Percentiles rank a stretch among this genome's conserved stretches.
These are phyloP conservation scores for Lasiosphaeria miniovina DNA, from an alignment of 495 filamentous ascomycete species.

Conservation along the genomic window DNA sequence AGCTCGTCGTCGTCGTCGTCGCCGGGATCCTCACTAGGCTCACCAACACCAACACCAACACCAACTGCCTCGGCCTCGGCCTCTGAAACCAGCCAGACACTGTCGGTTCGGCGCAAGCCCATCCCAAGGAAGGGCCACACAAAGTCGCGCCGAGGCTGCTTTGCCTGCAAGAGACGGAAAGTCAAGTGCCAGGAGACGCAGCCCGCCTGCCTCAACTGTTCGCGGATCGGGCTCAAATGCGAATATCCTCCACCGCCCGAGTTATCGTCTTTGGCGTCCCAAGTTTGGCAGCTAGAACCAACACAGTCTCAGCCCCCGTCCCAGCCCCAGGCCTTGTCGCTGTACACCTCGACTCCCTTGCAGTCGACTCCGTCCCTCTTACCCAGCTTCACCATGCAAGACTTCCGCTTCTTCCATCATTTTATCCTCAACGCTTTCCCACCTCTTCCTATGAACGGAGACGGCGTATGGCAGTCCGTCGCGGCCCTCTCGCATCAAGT, in stretches of 20 bases:
- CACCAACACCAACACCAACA: no score
- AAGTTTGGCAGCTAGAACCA: no score
- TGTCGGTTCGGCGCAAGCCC: conserved; percentile 24
- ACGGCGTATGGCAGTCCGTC: conserved; percentile 48
- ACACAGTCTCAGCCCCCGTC: conserved; percentile 5
- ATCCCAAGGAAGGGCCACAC: conserved; percentile 46
- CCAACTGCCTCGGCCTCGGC: no score
- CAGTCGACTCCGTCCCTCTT: conserved; percentile 16
- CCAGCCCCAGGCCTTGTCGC: background rate
- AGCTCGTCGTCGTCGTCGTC: no score
- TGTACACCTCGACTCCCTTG: conserved; percentile 5
- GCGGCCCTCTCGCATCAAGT: conserved; percentile 49
- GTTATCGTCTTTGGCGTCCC: background rate
- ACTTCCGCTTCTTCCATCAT: conserved; percentile 57
- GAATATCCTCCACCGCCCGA: conserved; percentile 39
- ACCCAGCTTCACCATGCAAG: conserved; percentile 38
- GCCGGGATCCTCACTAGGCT: no score
- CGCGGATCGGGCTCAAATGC: conserved; percentile 48
- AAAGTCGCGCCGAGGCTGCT: conserved; percentile 55
- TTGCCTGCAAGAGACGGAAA: conserved; percentile 54
- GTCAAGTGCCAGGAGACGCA: conserved; percentile 56
- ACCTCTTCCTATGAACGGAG: conserved; percentile 50
- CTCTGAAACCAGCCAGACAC: no score
- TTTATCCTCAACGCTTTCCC: conserved; percentile 54
- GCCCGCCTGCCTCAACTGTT: conserved; percentile 52